phyloP scores from a whole-genome alignment of 1,284 basidiomycete species.

The Volvariella volvacea region DNA sequence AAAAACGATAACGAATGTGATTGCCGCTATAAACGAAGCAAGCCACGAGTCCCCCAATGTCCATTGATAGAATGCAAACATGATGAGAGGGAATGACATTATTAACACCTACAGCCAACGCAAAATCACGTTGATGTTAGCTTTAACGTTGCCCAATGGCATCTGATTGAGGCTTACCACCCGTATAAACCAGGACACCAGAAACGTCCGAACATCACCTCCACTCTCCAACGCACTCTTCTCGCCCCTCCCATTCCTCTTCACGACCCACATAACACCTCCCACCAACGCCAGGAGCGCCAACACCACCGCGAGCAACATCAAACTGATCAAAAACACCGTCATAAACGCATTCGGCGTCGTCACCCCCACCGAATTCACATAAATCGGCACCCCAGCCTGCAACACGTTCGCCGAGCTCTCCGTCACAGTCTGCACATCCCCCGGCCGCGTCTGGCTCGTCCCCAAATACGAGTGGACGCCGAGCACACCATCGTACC shows the following conservation, averaged over 20 bases:
- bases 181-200: slow-evolving; percentile 53
- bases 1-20: slow-evolving; percentile 56
- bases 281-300: slow-evolving; percentile 50
- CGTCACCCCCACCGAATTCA: slow-evolving; percentile 67
- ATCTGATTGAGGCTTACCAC: slow-evolving; percentile 32
- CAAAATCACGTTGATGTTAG: no score
- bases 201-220: slow-evolving; percentile 39
- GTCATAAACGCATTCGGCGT: slow-evolving; percentile 84
- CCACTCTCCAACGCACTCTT: no score
- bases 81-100: slow-evolving; percentile 59
- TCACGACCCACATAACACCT: slow-evolving; percentile 23
- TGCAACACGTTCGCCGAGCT: slow-evolving; percentile 59
- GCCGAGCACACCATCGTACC: slow-evolving; percentile 4
- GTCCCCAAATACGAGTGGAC: slow-evolving; percentile 14
- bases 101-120: slow-evolving; percentile 46
- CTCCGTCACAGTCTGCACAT: slow-evolving; percentile 63
- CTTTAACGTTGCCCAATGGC: no score
- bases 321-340: slow-evolving; percentile 65
- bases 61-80: slow-evolving; percentile 87
- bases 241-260: no score
- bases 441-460: slow-evolving; percentile 19
- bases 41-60: slow-evolving; percentile 82
- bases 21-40: slow-evolving; percentile 59
- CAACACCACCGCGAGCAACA: slow-evolving; percentile 51
- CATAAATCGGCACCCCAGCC: slow-evolving; percentile 78